phyloP scores from a whole-genome alignment of 2,329 filamentous ascomycete species.

The Xylaria hypoxylon region DNA sequence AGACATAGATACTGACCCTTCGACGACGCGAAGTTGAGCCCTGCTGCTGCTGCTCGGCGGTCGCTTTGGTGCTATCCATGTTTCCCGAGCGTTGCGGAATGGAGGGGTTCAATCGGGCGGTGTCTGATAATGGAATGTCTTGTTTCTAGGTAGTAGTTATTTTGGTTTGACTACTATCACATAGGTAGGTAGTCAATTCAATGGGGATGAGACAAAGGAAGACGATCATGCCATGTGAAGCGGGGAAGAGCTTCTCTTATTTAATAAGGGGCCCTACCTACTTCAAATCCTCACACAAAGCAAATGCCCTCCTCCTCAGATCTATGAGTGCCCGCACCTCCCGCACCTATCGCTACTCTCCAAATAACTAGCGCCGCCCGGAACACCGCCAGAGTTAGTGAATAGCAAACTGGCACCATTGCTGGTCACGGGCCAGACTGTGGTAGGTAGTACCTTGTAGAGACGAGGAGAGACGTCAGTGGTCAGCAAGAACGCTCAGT shows the following conservation, averaged over 20 bases:
- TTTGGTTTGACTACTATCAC: neutral
- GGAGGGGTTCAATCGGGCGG: neutral
- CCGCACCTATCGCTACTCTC: neutral
- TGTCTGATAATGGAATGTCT: constrained; percentile 2
- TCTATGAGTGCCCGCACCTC: constrained; percentile 3
- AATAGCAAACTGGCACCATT: constrained; percentile 6
- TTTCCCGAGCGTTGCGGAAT: constrained; percentile 21
- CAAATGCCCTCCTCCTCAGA: constrained; percentile 7
- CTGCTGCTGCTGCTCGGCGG: constrained; percentile 19
- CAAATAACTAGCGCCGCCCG: constrained; percentile 2
- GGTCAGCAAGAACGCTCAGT: constrained; percentile 28
- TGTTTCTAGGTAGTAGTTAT: constrained; percentile 6
- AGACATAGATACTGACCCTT: constrained; percentile 40
- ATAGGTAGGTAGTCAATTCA: neutral
- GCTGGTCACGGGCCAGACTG: constrained; percentile 19
- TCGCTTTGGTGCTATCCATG: constrained; percentile 44
- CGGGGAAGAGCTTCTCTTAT: constrained; percentile 28
- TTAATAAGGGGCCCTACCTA: neutral
- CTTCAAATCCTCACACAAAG: constrained; percentile 4
- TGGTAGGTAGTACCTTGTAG: constrained; percentile 11
- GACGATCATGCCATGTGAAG: constrained; percentile 19
- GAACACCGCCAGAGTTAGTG: neutral
- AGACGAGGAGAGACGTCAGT: constrained; percentile 29
- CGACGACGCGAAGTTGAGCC: constrained; percentile 40
- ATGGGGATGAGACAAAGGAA: neutral